phyloP scores from a whole-genome alignment of 1,284 basidiomycete genomes.

The Ustilago xerochloae region DNA sequence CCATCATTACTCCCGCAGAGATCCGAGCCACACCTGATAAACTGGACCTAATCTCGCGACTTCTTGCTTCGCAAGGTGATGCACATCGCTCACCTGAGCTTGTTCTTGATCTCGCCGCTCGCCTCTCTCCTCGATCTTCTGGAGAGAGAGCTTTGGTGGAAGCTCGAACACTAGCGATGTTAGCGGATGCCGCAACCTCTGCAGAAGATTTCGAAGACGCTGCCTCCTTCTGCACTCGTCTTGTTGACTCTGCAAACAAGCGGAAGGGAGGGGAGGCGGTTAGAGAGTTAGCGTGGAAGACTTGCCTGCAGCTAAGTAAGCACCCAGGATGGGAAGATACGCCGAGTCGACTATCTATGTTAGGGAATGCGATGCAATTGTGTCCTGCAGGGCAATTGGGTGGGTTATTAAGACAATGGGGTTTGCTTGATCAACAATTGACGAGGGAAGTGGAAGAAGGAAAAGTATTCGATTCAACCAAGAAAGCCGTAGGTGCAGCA shows the following conservation, averaged over 20 bases:
- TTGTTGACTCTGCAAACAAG: background rate
- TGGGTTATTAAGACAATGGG: constrained; percentile 32
- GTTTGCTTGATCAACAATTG: constrained; percentile 21
- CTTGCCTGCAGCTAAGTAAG: constrained; percentile 36
- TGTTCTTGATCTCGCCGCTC: constrained; percentile 32
- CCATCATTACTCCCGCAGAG: constrained; percentile 27
- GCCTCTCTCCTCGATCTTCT: background rate
- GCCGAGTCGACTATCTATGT: constrained; percentile 23
- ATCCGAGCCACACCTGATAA: constrained; percentile 28
- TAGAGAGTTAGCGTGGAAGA: constrained; percentile 35
- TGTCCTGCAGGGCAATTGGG: constrained; percentile 27
- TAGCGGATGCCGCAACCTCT: constrained; percentile 35
- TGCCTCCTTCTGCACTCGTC: constrained; percentile 16
- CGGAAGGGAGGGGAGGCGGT: background rate
- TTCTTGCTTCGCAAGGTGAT: constrained; percentile 29
- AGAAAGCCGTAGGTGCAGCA: constrained; percentile 8
- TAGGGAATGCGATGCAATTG: constrained; percentile 29
- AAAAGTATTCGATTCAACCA: constrained; percentile 13
- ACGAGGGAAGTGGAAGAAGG: constrained; percentile 21
- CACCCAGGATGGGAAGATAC: constrained; percentile 45
- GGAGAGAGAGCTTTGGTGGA: constrained; percentile 19
- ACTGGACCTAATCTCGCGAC: constrained; percentile 25
- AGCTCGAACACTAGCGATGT: constrained; percentile 40
- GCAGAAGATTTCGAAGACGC: constrained; percentile 39
- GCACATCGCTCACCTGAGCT: constrained; percentile 43